Percentiles rank a stretch among this genome's conserved stretches.
Conservation (phyloP, 192 early-diverging fungal species). For the Rhizoclosmatium globosum region DNA sequence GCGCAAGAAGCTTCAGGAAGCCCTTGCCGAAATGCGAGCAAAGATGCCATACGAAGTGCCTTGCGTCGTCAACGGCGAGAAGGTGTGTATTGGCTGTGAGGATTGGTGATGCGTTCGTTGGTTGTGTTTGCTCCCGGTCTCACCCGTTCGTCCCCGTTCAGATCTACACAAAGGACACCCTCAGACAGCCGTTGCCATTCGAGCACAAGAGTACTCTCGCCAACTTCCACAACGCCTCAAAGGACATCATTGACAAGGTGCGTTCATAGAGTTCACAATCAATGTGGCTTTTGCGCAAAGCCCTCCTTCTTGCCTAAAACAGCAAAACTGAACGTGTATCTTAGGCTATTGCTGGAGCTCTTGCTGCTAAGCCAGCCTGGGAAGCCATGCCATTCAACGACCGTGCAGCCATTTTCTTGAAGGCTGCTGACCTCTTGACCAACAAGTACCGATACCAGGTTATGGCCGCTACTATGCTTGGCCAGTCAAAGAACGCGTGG, state of each 20-base stretch:
- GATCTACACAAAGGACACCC: conserved; percentile 50
- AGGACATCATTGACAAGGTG: conserved; percentile 67
- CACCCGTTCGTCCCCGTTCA: conserved; percentile 26
- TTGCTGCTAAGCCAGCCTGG: conserved; percentile 87
- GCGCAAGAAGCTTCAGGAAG: conserved; percentile 74
- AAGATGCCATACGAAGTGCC: conserved; percentile 80
- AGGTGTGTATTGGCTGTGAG: conserved; percentile 57
- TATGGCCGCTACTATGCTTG: conserved; percentile 93
- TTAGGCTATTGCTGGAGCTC: conserved; percentile 85
- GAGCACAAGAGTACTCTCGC: conserved; percentile 83
- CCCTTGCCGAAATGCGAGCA: conserved; percentile 77
- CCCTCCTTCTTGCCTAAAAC: not conserved
- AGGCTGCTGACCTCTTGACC: conserved; percentile 93
- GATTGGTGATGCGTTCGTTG: not conserved
- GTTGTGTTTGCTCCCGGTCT: not conserved
- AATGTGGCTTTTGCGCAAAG: too few species aligned
- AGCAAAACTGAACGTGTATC: not conserved
- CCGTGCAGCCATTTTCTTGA: conserved; percentile 94
- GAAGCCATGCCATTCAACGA: conserved; percentile 94
- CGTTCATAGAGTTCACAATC: not conserved
- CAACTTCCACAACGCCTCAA: conserved; percentile 85
- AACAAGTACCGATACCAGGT: conserved; percentile 85
- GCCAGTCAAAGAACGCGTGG: conserved; percentile 98
- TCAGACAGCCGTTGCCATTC: conserved; percentile 82
- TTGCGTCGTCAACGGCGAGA: conserved; percentile 84